These are phyloP conservation scores for Auricularia heimuer DNA, from an alignment of 768 basidiomycete genomes.

Conservation along the genomic window DNA sequence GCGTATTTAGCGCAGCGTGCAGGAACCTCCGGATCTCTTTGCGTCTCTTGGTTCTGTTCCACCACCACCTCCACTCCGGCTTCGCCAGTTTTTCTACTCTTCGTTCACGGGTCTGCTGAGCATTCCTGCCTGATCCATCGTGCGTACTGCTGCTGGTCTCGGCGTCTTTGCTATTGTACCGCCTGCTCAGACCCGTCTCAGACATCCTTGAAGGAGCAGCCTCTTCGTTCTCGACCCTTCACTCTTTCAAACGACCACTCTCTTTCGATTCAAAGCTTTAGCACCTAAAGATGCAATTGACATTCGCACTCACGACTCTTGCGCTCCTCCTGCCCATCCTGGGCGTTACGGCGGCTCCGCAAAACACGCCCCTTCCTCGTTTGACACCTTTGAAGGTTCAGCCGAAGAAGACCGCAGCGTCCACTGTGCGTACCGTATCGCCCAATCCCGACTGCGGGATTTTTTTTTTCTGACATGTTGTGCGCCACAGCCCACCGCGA, in stretches of 20 bases:
- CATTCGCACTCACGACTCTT: neutral
- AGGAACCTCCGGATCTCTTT: neutral
- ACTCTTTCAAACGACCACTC: neutral
- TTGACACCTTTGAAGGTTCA: neutral
- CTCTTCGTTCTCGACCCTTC: neutral
- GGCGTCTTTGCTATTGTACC: neutral
- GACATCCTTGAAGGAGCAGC: neutral
- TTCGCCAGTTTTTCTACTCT: neutral
- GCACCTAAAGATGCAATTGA: neutral
- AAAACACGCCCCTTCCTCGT: neutral
- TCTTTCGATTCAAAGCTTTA: neutral
- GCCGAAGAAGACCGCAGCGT: neutral
- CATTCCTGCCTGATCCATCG: slow-evolving; percentile 2
- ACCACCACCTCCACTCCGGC: neutral
- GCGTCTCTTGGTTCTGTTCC: neutral
- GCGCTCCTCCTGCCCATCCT: neutral
- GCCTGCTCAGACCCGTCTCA: neutral
- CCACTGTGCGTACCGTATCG: neutral
- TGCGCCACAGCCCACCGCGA: neutral
- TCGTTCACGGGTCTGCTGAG: slow-evolving; percentile 3
- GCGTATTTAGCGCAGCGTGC: neutral
- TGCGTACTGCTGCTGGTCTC: neutral
- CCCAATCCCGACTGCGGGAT: neutral
- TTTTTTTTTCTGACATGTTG: neutral
- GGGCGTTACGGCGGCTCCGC: neutral